A percentile compares a stretch with the other conserved stretches of the same genome.
phyloP scores from a whole-genome alignment of 768 basidiomycete genomes.

The Phylloporus scabripes region DNA sequence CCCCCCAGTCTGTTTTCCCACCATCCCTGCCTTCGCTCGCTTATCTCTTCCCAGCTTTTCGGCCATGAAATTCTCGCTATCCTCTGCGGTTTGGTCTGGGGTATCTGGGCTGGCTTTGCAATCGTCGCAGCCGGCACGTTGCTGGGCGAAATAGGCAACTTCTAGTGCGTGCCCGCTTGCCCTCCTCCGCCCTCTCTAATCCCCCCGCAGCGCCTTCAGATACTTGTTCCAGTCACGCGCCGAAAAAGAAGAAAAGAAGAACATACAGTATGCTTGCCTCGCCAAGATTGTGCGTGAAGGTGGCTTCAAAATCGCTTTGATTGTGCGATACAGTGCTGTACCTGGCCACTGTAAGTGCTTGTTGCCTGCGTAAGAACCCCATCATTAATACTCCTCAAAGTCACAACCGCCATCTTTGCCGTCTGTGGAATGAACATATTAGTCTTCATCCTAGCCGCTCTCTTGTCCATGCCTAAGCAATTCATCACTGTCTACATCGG shows the following conservation, averaged over 20 bases:
- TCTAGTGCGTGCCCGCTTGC: slow-evolving; percentile 52
- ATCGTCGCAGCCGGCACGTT: slow-evolving; percentile 83
- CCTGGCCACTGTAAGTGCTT: slow-evolving; percentile 71
- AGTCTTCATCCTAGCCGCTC: slow-evolving; percentile 71
- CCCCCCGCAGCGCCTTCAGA: slow-evolving; percentile 62
- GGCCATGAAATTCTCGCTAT: slow-evolving; percentile 91
- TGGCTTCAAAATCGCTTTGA: slow-evolving; percentile 78
- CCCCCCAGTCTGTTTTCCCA: slow-evolving; percentile 53
- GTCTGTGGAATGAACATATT: slow-evolving; percentile 84
- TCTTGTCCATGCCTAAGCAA: slow-evolving; percentile 85
- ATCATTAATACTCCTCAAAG: slow-evolving; percentile 32
- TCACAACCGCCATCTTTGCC: slow-evolving; percentile 84
- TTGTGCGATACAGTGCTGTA: slow-evolving; percentile 75
- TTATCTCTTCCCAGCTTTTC: slow-evolving; percentile 51
- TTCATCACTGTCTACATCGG: slow-evolving; percentile 90
- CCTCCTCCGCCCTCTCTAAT: slow-evolving; percentile 9
- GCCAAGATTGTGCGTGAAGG: slow-evolving; percentile 76
- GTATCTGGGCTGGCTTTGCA: slow-evolving; percentile 78
- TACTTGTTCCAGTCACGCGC: slow-evolving; percentile 72
- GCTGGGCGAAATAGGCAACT: slow-evolving; percentile 83
- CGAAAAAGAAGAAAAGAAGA: slow-evolving; percentile 61
- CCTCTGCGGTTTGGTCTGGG: slow-evolving; percentile 88
- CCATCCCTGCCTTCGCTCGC: not conserved
- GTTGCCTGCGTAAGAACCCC: not conserved
- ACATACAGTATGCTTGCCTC: slow-evolving; percentile 55